Conservation (phyloP, 257 asterid species). For the Solanum sejunctum region DNA sequence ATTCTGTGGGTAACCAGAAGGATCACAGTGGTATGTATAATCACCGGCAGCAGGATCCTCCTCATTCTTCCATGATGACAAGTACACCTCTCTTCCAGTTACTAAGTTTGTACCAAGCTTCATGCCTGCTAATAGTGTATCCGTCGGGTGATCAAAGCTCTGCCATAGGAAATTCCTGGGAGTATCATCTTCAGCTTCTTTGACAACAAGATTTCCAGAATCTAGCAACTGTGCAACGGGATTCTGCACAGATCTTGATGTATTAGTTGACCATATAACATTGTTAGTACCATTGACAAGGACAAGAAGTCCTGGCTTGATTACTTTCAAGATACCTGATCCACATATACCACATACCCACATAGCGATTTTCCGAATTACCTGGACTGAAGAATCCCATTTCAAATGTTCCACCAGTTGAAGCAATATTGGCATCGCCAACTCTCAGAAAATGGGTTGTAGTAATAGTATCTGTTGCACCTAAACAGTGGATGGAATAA, state of each 20-base stretch:
- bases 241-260: neutral
- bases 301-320: constrained; percentile 1
- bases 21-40: neutral
- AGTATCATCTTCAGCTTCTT: neutral
- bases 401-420: constrained; percentile 8
- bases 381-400: constrained; percentile 18
- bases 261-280: constrained; percentile 8
- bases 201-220: constrained; percentile 24
- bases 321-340: constrained; percentile 3
- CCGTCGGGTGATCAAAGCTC: neutral
- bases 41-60: constrained; percentile 35
- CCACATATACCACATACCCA: constrained; percentile 9
- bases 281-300: neutral
- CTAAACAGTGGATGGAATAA: neutral
- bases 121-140: constrained; percentile 15
- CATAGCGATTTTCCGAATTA: neutral
- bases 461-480: constrained; percentile 2
- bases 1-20: constrained; percentile 10
- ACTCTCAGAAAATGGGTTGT: neutral
- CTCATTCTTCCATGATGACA: constrained; percentile 22
- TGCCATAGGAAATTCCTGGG: neutral
- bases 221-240: constrained; percentile 2
- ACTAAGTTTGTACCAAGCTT: neutral
- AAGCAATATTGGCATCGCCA: neutral
- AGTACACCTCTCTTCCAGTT: neutral